phyloP scores from a whole-genome alignment of 257 asterid genomes.

The Ophiorrhiza pumila region DNA sequence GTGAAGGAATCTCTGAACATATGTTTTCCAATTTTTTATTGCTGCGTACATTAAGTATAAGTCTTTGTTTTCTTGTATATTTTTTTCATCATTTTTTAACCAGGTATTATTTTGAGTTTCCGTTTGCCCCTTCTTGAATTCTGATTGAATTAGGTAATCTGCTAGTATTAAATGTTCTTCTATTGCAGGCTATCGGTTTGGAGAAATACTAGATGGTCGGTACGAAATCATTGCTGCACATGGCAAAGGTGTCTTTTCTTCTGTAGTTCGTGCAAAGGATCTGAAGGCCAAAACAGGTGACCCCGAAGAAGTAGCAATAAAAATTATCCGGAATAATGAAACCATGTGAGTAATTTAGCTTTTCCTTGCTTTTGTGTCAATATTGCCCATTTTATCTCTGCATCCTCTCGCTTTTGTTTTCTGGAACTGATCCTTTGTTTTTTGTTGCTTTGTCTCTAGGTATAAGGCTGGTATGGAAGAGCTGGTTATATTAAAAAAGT shows the following conservation, averaged over 20 bases:
- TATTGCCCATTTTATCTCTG: slow-evolving; percentile 4
- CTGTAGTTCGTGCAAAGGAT: slow-evolving; percentile 95
- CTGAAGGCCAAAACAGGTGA: slow-evolving; percentile 74
- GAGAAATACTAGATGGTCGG: slow-evolving; percentile 86
- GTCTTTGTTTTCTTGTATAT: neutral
- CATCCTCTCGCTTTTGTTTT: neutral
- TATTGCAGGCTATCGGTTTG: slow-evolving; percentile 79
- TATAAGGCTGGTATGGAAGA: slow-evolving; percentile 98
- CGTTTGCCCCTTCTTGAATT: neutral
- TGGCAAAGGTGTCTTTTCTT: slow-evolving; percentile 97
- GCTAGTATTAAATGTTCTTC: neutral
- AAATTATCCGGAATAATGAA: slow-evolving; percentile 89
- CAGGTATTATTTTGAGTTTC: neutral
- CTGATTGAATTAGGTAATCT: neutral
- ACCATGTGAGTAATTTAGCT: slow-evolving; percentile 60
- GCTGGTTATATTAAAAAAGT: slow-evolving; percentile 80
- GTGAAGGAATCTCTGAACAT: neutral
- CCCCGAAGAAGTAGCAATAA: slow-evolving; percentile 90
- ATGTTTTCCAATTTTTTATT: neutral
- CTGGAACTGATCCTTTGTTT: neutral
- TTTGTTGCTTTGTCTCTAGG: slow-evolving; percentile 36
- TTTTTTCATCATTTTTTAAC: neutral
- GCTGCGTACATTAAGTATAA: neutral
- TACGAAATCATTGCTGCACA: slow-evolving; percentile 97
- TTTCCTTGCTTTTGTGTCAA: slow-evolving; percentile 20